Evolutionary conservation across 805 yeast genomes (phyloP), one percentile per base, ranked within the genome.

Genomic region (Lipomyces starkeyi): DNA sequence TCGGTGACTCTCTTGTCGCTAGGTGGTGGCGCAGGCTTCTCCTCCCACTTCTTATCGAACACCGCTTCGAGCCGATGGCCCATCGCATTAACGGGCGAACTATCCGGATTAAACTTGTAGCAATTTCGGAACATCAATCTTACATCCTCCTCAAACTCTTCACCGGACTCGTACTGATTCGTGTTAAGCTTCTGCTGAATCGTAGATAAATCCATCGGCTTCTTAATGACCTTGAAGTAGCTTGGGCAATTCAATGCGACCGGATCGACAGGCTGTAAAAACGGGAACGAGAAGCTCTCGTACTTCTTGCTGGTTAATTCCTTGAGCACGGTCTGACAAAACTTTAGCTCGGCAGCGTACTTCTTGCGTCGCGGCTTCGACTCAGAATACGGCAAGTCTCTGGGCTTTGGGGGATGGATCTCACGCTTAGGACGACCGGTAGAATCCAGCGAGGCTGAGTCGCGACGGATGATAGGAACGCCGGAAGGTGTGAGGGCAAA

Each of bases 181-280:
- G 91, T 92, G 69, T 88, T 87, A 72, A 92, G 83, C 77, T 93
- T 94, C 67, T 87, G 84, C 74, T 88, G 89, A 65, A 94, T 85
- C 0, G 98, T 92, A 40, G 94, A 88, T 73, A 95, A 83, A 79
- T 95, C 99, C 98, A 95, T 95, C 68, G 99, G 99, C 74, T 87
- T 86, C 79, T 91, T 92, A 67, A 95, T 89, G 65, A 91, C 82
- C 74, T 94, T 96, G 73, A 86, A 86, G 78, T 95, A 95, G 57
- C 93, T 87, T 35, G 99, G 99, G 73, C 97, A 89, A 75, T 91
- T 92, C 76, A 94, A 84, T 17, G 97, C 97, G 40, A 93, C 93
- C 0, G 97, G 95, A 78, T 95, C 98, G 55, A 95, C 99, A 0
- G 99, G 98, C 67, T 86, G 89, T 75, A 94, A 79, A 75, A 95